Conservation (phyloP, 768 basidiomycete genomes). For the Vishniacozyma victoriae region DNA sequence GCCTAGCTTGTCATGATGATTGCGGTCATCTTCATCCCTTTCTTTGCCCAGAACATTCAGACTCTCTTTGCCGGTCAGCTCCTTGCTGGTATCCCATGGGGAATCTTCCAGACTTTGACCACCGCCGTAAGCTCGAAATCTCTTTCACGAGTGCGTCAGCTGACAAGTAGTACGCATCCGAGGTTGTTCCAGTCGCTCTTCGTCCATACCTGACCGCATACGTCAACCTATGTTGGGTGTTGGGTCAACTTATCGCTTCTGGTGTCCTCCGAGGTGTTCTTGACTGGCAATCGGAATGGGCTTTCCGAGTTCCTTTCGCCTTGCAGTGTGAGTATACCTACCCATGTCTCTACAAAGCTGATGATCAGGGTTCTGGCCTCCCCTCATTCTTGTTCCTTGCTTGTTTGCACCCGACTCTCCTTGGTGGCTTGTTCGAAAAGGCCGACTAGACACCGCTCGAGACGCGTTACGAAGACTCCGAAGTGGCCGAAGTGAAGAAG, state of each 20-base stretch:
- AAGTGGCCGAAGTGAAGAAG: slow-evolving; percentile 23
- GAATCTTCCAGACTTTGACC: slow-evolving; percentile 43
- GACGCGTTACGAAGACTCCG: slow-evolving; percentile 16
- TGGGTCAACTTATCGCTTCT: slow-evolving; percentile 37
- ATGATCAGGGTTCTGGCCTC: slow-evolving; percentile 31
- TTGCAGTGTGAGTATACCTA: slow-evolving; percentile 17
- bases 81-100: slow-evolving; percentile 44
- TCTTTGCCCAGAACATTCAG: neutral
- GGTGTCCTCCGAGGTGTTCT: slow-evolving; percentile 24
- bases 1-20: neutral
- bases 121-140: too few species aligned
- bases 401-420: slow-evolving; percentile 41
- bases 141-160: too few species aligned
- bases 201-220: slow-evolving; percentile 35
- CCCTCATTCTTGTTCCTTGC: slow-evolving; percentile 28
- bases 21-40: neutral
- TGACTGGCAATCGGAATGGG: slow-evolving; percentile 19
- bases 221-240: slow-evolving; percentile 41
- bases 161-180: slow-evolving; percentile 47
- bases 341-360: neutral
- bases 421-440: slow-evolving; percentile 37
- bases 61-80: neutral
- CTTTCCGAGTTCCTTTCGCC: slow-evolving; percentile 32
- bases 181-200: slow-evolving; percentile 36
- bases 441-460: slow-evolving; percentile 19